Evolutionary conservation across 345 rosid species (phyloP), one percentile per base, ranked within the genome.

Genomic region (Aurinia saxatilis): DNA sequence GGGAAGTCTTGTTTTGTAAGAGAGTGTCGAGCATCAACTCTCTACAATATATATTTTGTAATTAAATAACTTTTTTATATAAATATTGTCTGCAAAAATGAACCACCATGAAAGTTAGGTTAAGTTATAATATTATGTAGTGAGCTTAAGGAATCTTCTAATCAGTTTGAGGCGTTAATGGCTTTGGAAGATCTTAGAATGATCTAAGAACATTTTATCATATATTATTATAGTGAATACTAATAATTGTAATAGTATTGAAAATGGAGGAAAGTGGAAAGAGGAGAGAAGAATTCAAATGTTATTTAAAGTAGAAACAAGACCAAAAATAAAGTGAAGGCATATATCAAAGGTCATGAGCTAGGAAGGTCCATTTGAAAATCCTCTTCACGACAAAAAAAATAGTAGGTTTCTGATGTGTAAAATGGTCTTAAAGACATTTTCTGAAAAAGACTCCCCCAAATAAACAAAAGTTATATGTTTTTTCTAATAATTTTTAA

Each of bases 271-370:
- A 60, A 61, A 70, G 68, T 47, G 38, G 58, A 37, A 46, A 63
- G 38, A 46, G 44, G 50, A 70, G 52, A 70, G 63, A 47, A 63
- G 45, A 63, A 49, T 5, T 47, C 4, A 4, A 50, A 71, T 63
- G 75, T 71, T 71, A 56, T 63, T 23, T 40, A 71, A 71, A 64
- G 75, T 35, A 71, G 65, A 63, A 71, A 71, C 75, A 71, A 63
- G 75, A 71, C 52, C 11, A 39, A 6, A 45, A 53, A 42, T 17
- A 68, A 51, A 57, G 54, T 41, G 53, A 50, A 69, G 23, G 67
- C 62, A 52, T n/a, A n/a, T n/a, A n/a, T 60, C 66, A 39, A 14
- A 49, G 65, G 71, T 58, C 65, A 57, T 66, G 55, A 46, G 48
- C 63, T 57, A 58, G 50, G 72, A 50, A 31, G 60, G 60, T 35